Conservation (phyloP, 2,329 filamentous ascomycete species). For the Fusarium sulawesiense region DNA sequence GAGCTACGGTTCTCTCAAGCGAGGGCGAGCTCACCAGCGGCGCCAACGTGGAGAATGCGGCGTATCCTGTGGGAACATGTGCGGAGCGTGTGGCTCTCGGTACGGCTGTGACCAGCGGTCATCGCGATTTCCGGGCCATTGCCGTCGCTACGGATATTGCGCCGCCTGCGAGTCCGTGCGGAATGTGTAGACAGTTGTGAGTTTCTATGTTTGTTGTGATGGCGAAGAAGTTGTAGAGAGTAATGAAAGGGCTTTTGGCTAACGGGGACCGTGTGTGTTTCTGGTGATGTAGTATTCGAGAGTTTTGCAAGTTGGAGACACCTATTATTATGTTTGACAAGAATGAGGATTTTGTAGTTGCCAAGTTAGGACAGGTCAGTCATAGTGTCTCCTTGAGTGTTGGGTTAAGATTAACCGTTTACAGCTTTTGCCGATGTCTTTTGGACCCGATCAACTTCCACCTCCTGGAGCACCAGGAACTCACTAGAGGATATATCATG, state of each 20-base stretch:
- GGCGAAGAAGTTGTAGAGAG: background rate
- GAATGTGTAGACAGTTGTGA: conserved; percentile 95
- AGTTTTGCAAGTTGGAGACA: conserved; percentile 75
- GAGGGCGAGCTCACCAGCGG: conserved; percentile 64
- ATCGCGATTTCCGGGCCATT: conserved; percentile 75
- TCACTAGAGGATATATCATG: background rate
- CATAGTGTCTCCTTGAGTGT: background rate
- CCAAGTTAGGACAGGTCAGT: conserved; percentile 74
- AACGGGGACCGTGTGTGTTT: conserved; percentile 27
- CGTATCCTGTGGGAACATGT: conserved; percentile 94
- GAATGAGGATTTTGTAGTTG: conserved; percentile 76
- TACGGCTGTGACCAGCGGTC: conserved; percentile 75
- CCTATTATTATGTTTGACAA: conserved; percentile 95
- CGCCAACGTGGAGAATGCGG: conserved; percentile 92
- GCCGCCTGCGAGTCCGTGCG: conserved; percentile 81
- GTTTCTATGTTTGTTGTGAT: conserved; percentile 47
- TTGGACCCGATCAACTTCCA: conserved; percentile 71
- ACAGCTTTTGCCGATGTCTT: conserved; percentile 75
- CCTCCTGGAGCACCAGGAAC: conserved; percentile 45
- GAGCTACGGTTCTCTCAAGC: conserved; percentile 76
- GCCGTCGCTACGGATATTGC: conserved; percentile 85
- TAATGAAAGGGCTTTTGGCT: conserved; percentile 13
- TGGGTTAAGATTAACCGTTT: conserved; percentile 10
- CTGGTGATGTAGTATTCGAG: conserved; percentile 69
- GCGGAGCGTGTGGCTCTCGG: conserved; percentile 92